A percentile compares a stretch with the other conserved stretches of the same genome.
These are phyloP conservation scores for Cryptosporidium baileyi DNA, from an alignment of 169 alveolate genomes.

Conservation along the genomic window DNA sequence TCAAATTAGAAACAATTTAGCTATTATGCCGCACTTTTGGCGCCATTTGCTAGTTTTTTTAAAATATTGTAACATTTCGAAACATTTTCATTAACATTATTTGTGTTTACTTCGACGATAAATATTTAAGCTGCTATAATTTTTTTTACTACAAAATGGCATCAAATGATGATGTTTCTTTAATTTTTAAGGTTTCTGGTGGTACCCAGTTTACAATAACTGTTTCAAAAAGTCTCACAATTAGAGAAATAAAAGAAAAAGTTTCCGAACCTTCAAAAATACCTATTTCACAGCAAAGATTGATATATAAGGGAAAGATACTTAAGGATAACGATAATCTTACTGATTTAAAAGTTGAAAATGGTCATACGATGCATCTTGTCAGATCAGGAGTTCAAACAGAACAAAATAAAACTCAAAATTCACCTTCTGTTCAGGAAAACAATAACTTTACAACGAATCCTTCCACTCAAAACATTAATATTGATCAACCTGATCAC, in stretches of 20 bases:
- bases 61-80: not conserved
- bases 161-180: slow-evolving; percentile 48
- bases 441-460: not conserved
- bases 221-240: slow-evolving; percentile 75
- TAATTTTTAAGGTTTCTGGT: slow-evolving; percentile 83
- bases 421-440: not conserved
- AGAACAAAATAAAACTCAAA: slow-evolving; percentile 48
- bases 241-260: slow-evolving; percentile 78
- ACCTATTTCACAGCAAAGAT: slow-evolving; percentile 81
- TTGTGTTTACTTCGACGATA: too few relatives aligned
- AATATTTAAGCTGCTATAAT: too few relatives aligned
- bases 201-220: slow-evolving; percentile 79
- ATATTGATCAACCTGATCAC: not conserved
- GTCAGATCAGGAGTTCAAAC: slow-evolving; percentile 84
- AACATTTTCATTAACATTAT: not conserved
- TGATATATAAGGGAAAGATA: slow-evolving; percentile 87
- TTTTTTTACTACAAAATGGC: slow-evolving; percentile 42
- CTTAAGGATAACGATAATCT: slow-evolving; percentile 86
- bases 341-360: slow-evolving; percentile 79
- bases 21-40: not conserved
- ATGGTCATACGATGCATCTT: slow-evolving; percentile 88
- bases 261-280: slow-evolving; percentile 78
- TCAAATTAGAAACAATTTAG: not conserved
- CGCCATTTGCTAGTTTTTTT: not conserved
- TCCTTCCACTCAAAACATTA: not conserved